Conservation (phyloP, 345 rosid genomes). For the Rhodamnia argentea region DNA sequence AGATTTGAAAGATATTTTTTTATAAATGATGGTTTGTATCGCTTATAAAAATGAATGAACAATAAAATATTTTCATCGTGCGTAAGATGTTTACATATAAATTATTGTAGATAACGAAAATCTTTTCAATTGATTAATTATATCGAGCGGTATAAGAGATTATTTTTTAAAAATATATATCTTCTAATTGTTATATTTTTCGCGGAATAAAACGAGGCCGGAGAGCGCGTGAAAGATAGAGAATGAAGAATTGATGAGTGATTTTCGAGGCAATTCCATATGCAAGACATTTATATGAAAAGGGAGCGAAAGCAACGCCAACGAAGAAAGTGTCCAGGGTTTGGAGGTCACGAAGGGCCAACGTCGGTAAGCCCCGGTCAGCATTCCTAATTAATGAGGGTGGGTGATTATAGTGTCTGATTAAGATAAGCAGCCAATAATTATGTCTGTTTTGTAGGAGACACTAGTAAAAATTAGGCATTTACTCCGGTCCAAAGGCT, state of each 20-base stretch:
- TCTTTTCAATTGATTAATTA: neutral
- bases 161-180: neutral
- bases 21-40: neutral
- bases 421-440: neutral
- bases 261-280: neutral
- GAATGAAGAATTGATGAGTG: neutral
- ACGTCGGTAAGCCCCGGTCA: neutral
- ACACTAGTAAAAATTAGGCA: neutral
- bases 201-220: neutral
- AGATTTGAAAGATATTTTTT: neutral
- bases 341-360: neutral
- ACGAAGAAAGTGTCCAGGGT: neutral
- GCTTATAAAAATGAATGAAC: neutral
- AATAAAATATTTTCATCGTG: neutral
- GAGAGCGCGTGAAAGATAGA: neutral
- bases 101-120: neutral
- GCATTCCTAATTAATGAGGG: neutral
- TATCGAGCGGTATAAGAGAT: neutral
- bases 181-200: neutral
- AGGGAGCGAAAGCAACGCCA: neutral
- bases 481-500: neutral
- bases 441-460: neutral
- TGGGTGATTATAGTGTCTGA: neutral
- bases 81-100: neutral
- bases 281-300: neutral